Base-by-base conservation (phyloP, 768 basidiomycete species). In the Pleurotus sapidus region DNA sequence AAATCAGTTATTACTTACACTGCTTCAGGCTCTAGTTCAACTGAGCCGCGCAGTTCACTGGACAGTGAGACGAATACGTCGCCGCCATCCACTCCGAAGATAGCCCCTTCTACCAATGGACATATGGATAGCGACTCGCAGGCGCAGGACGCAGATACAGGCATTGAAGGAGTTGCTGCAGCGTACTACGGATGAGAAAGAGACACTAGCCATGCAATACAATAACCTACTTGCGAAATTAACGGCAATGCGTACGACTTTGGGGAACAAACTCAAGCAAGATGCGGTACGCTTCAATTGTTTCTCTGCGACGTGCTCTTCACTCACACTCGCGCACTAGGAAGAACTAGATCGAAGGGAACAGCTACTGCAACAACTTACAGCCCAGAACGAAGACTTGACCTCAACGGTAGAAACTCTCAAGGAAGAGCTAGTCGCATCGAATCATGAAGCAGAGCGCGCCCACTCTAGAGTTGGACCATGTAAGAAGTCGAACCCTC, bases 341-440 rank as follows among this genome's bases (percentile, higher is more conserved):
- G 97, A 98, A 86, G 97, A 98, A 80, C 88, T 99, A 43, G 97
- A 98, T 78, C 82, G 94, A 61, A 81, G 93, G 60, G 95, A 95
- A 67, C 87, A 91, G 63, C 79, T 88, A 37, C 82, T 97, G 34
- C 89, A 90, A 57, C 84, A 87, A 59, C 74, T 99, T 24, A 86
- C 83, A 2, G 83, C 81, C 2, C 86, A 93, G 66, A 91, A 88
- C 66, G 88, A 91, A 5, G 87, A 92, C 65, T 77, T 95, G 14
- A 68, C 74, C 6, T 66, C 71, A 27, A 91, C 93, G 0, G 74
- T 97, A 25, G 85, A 89, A 55, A 89, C 93, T 6, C 80, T 98
- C 38, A 88, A 91, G 66, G 65, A 80, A 0, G 97, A 99, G 67
- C 79, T 98, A 45, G 76, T 89, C 46, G 74, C 81, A 0, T 88